Conservation (phyloP, 2,329 filamentous ascomycete species). For the Botryotinia calthae region DNA sequence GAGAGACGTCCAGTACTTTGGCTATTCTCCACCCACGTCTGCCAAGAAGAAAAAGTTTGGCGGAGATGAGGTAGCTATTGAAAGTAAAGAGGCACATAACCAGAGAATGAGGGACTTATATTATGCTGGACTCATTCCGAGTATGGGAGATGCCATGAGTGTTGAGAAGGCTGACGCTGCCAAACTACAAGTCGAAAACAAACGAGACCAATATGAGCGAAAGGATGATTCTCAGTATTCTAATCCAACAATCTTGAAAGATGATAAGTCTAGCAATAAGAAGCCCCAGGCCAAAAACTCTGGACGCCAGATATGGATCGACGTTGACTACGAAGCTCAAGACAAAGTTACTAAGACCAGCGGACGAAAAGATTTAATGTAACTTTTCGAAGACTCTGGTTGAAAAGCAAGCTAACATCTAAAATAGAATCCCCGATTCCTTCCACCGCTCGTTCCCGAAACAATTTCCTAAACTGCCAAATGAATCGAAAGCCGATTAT, state of each 20-base stretch:
- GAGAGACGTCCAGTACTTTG: background rate
- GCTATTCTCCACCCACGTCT: background rate
- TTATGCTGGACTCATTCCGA: background rate
- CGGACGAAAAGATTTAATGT: background rate
- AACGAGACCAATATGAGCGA: background rate
- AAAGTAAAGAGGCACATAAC: background rate
- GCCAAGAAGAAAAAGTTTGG: background rate
- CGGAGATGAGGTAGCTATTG: background rate
- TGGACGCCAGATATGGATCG: background rate
- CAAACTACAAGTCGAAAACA: background rate
- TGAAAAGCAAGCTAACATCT: background rate
- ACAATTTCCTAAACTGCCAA: background rate
- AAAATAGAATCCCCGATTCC: background rate
- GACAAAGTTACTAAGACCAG: background rate
- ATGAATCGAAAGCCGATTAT: background rate
- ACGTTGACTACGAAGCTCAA: background rate
- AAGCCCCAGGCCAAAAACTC: background rate
- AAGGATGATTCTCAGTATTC: background rate
- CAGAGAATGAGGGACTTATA: background rate
- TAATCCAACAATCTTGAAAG: no score
- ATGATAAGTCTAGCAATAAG: background rate
- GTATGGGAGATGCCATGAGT: background rate
- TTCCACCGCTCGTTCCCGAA: background rate
- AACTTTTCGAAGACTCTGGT: background rate
- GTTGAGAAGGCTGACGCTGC: no score